These are phyloP conservation scores for Pezicula radicicola DNA, from an alignment of 2,329 filamentous ascomycete species.

Conservation along the genomic window DNA sequence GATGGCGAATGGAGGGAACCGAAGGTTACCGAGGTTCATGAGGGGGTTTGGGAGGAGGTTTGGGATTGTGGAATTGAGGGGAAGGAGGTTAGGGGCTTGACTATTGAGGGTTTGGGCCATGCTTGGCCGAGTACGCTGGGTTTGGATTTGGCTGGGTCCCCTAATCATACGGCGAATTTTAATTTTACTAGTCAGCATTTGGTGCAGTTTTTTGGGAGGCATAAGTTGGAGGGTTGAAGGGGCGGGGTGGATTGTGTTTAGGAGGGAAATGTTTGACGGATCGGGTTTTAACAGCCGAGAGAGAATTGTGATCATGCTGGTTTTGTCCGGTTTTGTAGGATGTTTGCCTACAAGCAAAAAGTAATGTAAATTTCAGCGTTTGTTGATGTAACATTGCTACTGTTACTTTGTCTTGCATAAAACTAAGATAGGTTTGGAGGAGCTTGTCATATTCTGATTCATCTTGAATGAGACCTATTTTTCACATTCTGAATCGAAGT, in stretches of 20 bases:
- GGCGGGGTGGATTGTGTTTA: neutral
- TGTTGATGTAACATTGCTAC: too few relatives aligned
- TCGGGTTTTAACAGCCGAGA: too few relatives aligned
- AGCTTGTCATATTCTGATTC: too few relatives aligned
- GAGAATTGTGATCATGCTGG: too few relatives aligned
- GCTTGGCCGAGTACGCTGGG: conserved; percentile 6
- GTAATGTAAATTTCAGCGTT: too few relatives aligned
- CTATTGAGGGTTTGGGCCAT: conserved; percentile 1
- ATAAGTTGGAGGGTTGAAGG: neutral
- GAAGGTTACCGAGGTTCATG: conserved; percentile 1
- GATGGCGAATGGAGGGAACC: neutral
- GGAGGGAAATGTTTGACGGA: neutral
- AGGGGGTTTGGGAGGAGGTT: neutral
- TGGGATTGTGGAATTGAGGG: conserved; percentile 3
- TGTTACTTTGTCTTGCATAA: too few relatives aligned
- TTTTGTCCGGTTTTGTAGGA: too few relatives aligned
- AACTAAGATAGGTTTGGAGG: too few relatives aligned
- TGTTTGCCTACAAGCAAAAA: too few relatives aligned
- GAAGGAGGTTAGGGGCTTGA: conserved; percentile 6
- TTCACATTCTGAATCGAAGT: too few relatives aligned
- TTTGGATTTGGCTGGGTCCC: conserved; percentile 4
- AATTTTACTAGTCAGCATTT: conserved; percentile 9
- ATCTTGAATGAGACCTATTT: too few relatives aligned
- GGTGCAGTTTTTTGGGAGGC: conserved; percentile 5
- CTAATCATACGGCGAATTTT: conserved; percentile 5